Base-by-base conservation (phyloP, 2,329 filamentous ascomycete genomes). In the Trichoderma simmonsii region DNA sequence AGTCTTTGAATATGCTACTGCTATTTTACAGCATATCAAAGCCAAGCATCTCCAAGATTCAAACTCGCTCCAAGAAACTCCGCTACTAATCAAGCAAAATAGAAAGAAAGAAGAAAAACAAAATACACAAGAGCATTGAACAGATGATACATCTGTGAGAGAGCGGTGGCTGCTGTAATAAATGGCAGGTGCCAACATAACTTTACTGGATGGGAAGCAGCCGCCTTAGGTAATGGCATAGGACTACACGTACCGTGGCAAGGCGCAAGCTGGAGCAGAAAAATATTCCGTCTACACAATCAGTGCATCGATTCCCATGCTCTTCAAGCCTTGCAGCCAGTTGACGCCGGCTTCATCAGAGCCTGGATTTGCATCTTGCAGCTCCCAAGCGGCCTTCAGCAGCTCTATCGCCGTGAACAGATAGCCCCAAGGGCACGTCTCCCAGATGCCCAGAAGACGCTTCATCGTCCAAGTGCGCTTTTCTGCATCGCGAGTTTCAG, bases 381-480 rank as follows among this genome's bases (percentile, higher is more conserved):
- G 76, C 61, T 80, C 77, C 85, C 85, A 86, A 3, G 85, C 85
- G 56, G 83, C 82, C 67, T 81, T 82, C 62, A 87, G 78, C 75
- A 84, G 85, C 73, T 87, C 84, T 73, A 86, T 85, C 14, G 84
- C 84, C 3, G 84, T 83, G 30, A 85, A 84, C 11, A 86, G 81
- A 78, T 87, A 86, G 3, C 85, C 84, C 84, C 85, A 87, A 0
- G 85, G 83, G 72, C 83, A 85, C 21, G 82, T 80, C 24, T 81
- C 79, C 79, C 83, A 83, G 76, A 86, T 84, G 39, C 79, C 80
- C 73, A 83, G 76, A 57, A 86, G 77, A 14, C 85, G 83, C 66
- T 84, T 80, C 76, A 87, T 79, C n/a, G 86, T 83, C 87, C 87
- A 89, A 3, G 79, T 81, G 51, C 87, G 81, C 71, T 84, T 84